Percentiles rank a stretch among this genome's conserved stretches.
Evolutionary conservation across 1,139 yeast genomes (phyloP).

Genomic region (Arxiozyma slooffiae): DNA sequence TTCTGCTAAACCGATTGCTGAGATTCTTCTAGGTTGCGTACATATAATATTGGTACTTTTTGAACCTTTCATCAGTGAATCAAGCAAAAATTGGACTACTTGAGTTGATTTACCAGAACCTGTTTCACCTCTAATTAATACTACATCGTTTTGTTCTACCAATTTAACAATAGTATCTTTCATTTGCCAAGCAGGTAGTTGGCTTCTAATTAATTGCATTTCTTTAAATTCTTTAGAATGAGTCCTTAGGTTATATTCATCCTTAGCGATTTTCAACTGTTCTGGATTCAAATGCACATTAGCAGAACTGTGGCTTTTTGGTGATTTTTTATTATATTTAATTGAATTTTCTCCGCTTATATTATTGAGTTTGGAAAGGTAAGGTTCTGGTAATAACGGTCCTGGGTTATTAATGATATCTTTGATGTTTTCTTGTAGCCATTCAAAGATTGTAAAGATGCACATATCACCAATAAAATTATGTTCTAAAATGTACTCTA

Average conservation of each 20-base stretch:
- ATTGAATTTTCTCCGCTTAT: background rate
- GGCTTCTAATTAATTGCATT: constrained; percentile 40
- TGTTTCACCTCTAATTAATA: constrained; percentile 88
- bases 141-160: constrained; percentile 51
- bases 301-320: background rate
- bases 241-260: constrained; percentile 24
- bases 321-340: background rate
- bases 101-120: constrained; percentile 96
- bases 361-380: constrained; percentile 2
- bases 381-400: constrained; percentile 37
- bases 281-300: constrained; percentile 8
- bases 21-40: constrained; percentile 92
- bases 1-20: constrained; percentile 90
- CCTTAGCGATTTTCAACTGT: constrained; percentile 28
- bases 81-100: constrained; percentile 79
- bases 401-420: constrained; percentile 65
- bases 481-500: constrained; percentile 34
- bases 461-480: constrained; percentile 58
- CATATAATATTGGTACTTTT: constrained; percentile 55
- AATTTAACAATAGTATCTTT: constrained; percentile 44
- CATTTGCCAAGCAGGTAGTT: constrained; percentile 79
- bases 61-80: constrained; percentile 36
- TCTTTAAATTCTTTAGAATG: constrained; percentile 23
- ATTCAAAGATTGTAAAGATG: constrained; percentile 57
- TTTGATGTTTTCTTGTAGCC: constrained; percentile 58